Percentiles rank a stretch among this genome's conserved stretches.
Evolutionary conservation across 345 rosid species (phyloP).

Genomic region (Trapa incisa): DNA sequence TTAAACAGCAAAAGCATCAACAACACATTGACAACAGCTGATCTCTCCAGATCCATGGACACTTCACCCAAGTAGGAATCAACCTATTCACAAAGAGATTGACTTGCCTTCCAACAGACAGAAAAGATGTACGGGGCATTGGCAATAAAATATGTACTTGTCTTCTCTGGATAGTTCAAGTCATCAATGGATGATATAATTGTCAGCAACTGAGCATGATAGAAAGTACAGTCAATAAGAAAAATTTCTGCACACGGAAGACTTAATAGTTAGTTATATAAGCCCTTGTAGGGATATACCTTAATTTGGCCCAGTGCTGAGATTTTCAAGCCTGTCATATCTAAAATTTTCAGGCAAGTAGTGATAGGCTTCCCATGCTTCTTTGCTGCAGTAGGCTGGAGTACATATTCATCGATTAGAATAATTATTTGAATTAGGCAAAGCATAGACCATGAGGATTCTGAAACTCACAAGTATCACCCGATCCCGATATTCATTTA

Average conservation of each 20-base stretch:
- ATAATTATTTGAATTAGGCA: not conserved
- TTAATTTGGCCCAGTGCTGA: constrained; percentile 79
- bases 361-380: constrained; percentile 70
- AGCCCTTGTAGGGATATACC: constrained; percentile 25
- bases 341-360: constrained; percentile 73
- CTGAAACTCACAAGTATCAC: constrained; percentile 58
- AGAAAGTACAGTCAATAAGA: not conserved
- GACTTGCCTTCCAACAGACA: constrained; percentile 77
- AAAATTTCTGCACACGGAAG: not conserved
- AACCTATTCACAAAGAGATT: not conserved
- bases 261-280: not conserved
- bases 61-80: not conserved
- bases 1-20: constrained; percentile 1
- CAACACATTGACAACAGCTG: not conserved
- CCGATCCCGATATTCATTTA: constrained; percentile 83
- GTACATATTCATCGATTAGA: constrained; percentile 12
- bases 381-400: constrained; percentile 70
- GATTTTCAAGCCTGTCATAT: constrained; percentile 86
- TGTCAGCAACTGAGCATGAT: constrained; percentile 60
- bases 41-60: not conserved
- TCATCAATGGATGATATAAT: constrained; percentile 76
- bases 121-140: constrained; percentile 89
- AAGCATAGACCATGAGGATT: not conserved
- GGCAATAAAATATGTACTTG: constrained; percentile 69
- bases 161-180: constrained; percentile 92